A percentile compares a stretch with the other conserved stretches of the same genome.
Conservation (phyloP, 2,329 filamentous ascomycete genomes). For the Cadophora sp. region DNA sequence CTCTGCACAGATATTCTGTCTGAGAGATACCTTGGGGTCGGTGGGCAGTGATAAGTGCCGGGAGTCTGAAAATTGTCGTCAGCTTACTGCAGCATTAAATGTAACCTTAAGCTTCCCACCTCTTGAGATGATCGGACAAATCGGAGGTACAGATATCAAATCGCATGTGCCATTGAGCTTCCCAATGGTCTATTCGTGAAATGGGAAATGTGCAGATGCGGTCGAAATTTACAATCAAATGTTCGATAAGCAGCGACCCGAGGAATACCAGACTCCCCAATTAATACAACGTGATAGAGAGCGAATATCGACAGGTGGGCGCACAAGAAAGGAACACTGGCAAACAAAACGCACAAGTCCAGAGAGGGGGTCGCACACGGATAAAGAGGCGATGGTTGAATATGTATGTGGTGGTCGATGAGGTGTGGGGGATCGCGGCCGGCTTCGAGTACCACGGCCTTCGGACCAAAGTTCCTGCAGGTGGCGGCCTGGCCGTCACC, state of each 20-base stretch:
- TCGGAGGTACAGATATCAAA: slow-evolving; percentile 18
- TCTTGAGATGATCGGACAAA: slow-evolving; percentile 14
- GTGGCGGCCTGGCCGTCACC: slow-evolving; percentile 39
- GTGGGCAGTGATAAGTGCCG: slow-evolving; percentile 17
- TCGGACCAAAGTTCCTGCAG: slow-evolving; percentile 40
- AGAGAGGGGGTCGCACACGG: slow-evolving; percentile 28
- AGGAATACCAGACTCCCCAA: slow-evolving; percentile 49
- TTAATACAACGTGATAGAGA: slow-evolving; percentile 42
- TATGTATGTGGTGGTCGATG: slow-evolving; percentile 34
- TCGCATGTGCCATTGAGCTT: slow-evolving; percentile 26
- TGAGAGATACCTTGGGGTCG: slow-evolving; percentile 18
- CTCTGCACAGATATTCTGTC: slow-evolving; percentile 6
- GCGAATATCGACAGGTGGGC: slow-evolving; percentile 33
- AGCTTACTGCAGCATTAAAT: slow-evolving; percentile 25
- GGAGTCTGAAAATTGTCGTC: slow-evolving; percentile 21
- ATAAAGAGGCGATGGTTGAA: slow-evolving; percentile 37
- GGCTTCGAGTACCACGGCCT: slow-evolving; percentile 31
- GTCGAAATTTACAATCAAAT: slow-evolving; percentile 26
- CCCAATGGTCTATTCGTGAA: slow-evolving; percentile 13
- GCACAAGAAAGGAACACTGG: slow-evolving; percentile 24
- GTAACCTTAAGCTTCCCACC: slow-evolving; percentile 13
- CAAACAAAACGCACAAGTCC: slow-evolving; percentile 27
- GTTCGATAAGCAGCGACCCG: slow-evolving; percentile 28
- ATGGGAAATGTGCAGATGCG: slow-evolving; percentile 29
- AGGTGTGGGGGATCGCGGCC: slow-evolving; percentile 36